Evolutionary conservation across 2,329 filamentous ascomycete genomes (phyloP).

Genomic region (Teratosphaeria gauchensis): DNA sequence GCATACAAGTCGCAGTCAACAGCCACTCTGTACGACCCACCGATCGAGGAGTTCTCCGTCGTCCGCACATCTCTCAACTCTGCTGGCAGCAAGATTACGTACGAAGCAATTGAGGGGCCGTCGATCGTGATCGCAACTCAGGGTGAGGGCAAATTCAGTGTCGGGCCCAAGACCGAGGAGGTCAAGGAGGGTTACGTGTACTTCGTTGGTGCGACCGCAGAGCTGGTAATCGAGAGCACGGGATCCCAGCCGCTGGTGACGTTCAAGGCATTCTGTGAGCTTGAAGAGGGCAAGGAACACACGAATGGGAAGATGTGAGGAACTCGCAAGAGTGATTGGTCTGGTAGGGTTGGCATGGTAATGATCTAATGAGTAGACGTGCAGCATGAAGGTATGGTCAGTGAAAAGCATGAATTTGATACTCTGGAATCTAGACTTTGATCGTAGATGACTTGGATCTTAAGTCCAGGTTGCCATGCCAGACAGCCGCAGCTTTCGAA

Average conservation of each 20-base stretch:
- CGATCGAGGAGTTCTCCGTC: constrained; percentile 92
- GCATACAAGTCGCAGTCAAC: constrained; percentile 71
- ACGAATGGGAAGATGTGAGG: constrained; percentile 9
- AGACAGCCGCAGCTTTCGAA: too few relatives aligned
- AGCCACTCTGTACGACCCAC: constrained; percentile 76
- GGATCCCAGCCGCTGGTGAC: constrained; percentile 65
- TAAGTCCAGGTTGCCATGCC: too few relatives aligned
- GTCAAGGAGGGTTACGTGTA: constrained; percentile 43
- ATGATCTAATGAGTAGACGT: background rate
- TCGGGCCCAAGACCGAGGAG: constrained; percentile 71
- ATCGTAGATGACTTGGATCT: too few relatives aligned
- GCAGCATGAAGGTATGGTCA: background rate
- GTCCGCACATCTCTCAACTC: constrained; percentile 66
- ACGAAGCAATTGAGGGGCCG: constrained; percentile 77
- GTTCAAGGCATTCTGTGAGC: constrained; percentile 83
- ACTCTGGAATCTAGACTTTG: background rate
- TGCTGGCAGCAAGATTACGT: constrained; percentile 69
- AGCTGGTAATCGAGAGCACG: constrained; percentile 64
- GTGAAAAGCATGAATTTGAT: background rate
- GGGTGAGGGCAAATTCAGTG: constrained; percentile 72
- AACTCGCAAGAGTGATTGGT: background rate
- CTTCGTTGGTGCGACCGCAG: constrained; percentile 74
- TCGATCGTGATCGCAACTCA: constrained; percentile 87
- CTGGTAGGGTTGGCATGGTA: background rate
- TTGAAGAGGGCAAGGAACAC: constrained; percentile 35